Conservation (phyloP, 495 filamentous ascomycete species). For the Xylaria nigripes region DNA sequence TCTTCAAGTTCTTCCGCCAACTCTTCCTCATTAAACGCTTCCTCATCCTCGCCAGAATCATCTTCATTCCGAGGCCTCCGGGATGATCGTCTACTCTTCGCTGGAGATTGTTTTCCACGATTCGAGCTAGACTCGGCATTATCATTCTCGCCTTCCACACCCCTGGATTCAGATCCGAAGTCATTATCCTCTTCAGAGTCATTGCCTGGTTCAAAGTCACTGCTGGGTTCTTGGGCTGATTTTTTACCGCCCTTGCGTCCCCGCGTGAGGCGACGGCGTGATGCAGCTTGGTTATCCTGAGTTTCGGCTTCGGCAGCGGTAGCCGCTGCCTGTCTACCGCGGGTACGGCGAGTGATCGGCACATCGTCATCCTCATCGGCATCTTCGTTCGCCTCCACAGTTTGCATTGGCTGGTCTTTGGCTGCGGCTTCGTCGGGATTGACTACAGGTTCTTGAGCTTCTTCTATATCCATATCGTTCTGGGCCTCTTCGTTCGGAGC, state of each 20-base stretch:
- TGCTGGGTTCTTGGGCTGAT: slow-evolving; percentile 58
- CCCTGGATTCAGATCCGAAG: slow-evolving; percentile 35
- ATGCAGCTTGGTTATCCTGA: slow-evolving; percentile 23
- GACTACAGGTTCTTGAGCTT: slow-evolving; percentile 13
- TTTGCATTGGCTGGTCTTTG: slow-evolving; percentile 26
- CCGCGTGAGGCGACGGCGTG: slow-evolving; percentile 41
- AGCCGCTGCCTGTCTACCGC: slow-evolving; percentile 26
- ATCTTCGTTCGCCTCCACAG: slow-evolving; percentile 40
- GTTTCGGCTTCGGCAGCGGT: slow-evolving; percentile 26
- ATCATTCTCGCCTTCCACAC: slow-evolving; percentile 22
- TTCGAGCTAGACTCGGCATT: slow-evolving; percentile 36
- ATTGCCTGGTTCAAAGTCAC: slow-evolving; percentile 77
- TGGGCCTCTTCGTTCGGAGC: slow-evolving; percentile 4
- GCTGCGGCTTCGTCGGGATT: slow-evolving; percentile 33
- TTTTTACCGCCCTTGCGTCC: slow-evolving; percentile 45
- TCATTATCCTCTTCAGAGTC: slow-evolving; percentile 47
- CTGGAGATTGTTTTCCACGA: slow-evolving; percentile 31
- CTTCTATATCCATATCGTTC: slow-evolving; percentile 8
- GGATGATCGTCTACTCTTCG: slow-evolving; percentile 27
- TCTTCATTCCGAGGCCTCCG: slow-evolving; percentile 27
- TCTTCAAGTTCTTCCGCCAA: slow-evolving; percentile 71
- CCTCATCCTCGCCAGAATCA: slow-evolving; percentile 57
- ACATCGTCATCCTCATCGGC: slow-evolving; percentile 63
- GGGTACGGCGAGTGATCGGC: slow-evolving; percentile 47
- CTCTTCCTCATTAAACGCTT: slow-evolving; percentile 59